Conservation (phyloP, 2,329 filamentous ascomycete genomes). For the Ramichloridium luteum region DNA sequence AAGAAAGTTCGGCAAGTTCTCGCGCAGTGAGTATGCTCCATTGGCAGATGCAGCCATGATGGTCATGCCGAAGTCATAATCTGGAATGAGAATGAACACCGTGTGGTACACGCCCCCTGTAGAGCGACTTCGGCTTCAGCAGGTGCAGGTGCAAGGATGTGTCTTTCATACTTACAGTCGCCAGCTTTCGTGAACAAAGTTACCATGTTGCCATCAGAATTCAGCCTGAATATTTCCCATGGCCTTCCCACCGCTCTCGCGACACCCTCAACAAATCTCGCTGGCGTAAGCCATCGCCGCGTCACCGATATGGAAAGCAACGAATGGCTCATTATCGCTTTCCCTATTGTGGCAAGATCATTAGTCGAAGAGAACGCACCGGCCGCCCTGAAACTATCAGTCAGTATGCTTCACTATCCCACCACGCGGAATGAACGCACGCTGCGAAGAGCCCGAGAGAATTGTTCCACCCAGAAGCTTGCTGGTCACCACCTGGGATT, state of each 20-base stretch:
- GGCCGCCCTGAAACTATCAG: not conserved
- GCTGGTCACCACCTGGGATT: constrained; percentile 8
- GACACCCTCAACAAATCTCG: constrained; percentile 27
- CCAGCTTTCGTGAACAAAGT: constrained; percentile 40
- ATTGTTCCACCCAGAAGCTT: constrained; percentile 10
- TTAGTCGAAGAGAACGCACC: constrained; percentile 4
- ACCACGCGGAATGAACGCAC: constrained; percentile 30
- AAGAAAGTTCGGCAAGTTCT: not conserved
- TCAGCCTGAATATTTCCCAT: constrained; percentile 37
- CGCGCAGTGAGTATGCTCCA: constrained; percentile 17
- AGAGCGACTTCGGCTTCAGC: constrained; percentile 10
- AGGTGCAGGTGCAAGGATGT: constrained; percentile 11
- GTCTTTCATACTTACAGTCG: constrained; percentile 13
- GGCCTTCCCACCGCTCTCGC: constrained; percentile 33
- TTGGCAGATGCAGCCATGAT: not conserved
- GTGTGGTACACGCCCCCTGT: constrained; percentile 1
- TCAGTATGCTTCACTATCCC: constrained; percentile 29
- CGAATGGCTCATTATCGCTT: constrained; percentile 3
- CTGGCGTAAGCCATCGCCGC: constrained; percentile 34
- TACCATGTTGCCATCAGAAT: constrained; percentile 29
- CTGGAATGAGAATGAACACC: not conserved
- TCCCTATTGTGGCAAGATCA: constrained; percentile 4
- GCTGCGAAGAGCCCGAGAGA: constrained; percentile 26
- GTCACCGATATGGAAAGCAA: constrained; percentile 25
- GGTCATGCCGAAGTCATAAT: not conserved